A percentile compares a stretch with the other conserved stretches of the same genome.
Conservation (phyloP, 768 basidiomycete genomes). For the Clitopilus passeckerianus region DNA sequence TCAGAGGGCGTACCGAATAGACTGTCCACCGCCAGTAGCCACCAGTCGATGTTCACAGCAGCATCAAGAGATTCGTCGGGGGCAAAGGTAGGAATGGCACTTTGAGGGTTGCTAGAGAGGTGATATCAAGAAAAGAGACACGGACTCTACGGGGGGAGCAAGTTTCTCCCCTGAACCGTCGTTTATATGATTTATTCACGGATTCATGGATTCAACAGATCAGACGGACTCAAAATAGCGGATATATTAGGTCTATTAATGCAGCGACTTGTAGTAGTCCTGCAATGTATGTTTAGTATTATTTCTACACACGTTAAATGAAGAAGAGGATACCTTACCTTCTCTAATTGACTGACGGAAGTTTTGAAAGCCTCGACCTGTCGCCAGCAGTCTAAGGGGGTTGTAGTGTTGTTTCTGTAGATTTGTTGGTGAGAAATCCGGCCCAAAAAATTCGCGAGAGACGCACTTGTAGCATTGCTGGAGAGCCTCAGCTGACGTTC, state of each 20-base stretch:
- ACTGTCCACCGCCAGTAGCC: neutral
- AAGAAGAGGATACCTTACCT: conserved; percentile 37
- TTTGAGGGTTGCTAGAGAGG: neutral
- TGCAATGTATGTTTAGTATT: conserved; percentile 20
- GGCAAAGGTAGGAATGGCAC: neutral
- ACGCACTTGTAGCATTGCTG: conserved; percentile 73
- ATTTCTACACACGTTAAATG: conserved; percentile 2
- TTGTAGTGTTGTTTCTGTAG: conserved; percentile 40
- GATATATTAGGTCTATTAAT: conserved; percentile 21
- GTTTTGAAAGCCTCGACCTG: conserved; percentile 68
- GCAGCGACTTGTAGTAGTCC: conserved; percentile 62
- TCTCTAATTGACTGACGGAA: conserved; percentile 63
- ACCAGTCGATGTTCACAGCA: neutral
- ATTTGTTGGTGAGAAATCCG: neutral
- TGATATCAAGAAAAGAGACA: neutral
- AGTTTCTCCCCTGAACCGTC: conserved; percentile 4
- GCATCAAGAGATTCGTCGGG: neutral
- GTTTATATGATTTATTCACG: conserved; percentile 6
- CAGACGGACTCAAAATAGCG: conserved; percentile 4
- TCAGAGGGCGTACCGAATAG: neutral
- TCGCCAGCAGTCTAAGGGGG: conserved; percentile 69
- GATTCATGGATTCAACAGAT: conserved; percentile 5
- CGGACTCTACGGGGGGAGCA: neutral
- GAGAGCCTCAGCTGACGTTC: conserved; percentile 52
- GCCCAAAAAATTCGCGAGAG: neutral